Percentiles rank a stretch among this genome's conserved stretches.
Evolutionary conservation across 306 rosid species (phyloP).

Genomic region (Acacia melanoxylon): DNA sequence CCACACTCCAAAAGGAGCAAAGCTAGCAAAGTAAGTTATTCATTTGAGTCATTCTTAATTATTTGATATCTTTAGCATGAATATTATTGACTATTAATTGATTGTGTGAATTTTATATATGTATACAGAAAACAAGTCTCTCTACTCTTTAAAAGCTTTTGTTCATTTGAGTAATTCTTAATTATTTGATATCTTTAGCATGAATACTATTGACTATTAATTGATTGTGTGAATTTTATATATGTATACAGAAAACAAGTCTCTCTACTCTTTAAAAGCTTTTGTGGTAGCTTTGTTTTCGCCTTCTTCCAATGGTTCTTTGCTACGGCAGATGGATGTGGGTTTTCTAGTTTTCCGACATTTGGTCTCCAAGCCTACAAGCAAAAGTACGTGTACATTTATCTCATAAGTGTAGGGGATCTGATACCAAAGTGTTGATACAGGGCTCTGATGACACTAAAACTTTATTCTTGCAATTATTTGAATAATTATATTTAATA

Average conservation of each 20-base stretch:
- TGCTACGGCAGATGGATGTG: constrained; percentile 62
- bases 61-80: background rate
- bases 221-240: background rate
- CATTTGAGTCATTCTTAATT: background rate
- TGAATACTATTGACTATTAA: too few species aligned
- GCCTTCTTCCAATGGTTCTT: constrained; percentile 77
- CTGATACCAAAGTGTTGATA: too few species aligned
- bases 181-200: background rate
- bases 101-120: background rate
- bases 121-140: constrained; percentile 64
- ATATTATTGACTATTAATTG: too few species aligned
- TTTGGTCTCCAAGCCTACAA: constrained; percentile 66
- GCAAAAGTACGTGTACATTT: constrained; percentile 29
- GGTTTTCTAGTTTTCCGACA: constrained; percentile 66
- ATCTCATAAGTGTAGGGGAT: background rate
- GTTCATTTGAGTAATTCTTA: background rate
- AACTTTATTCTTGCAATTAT: too few species aligned
- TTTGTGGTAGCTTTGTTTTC: constrained; percentile 58
- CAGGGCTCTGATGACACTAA: too few species aligned
- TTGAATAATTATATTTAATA: background rate
- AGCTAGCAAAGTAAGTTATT: constrained; percentile 60
- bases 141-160: constrained; percentile 61
- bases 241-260: constrained; percentile 61
- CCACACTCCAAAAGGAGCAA: constrained; percentile 86
- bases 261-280: constrained; percentile 56